Base-by-base conservation (phyloP, 2,329 filamentous ascomycete species). In the Colletotrichum sp. region DNA sequence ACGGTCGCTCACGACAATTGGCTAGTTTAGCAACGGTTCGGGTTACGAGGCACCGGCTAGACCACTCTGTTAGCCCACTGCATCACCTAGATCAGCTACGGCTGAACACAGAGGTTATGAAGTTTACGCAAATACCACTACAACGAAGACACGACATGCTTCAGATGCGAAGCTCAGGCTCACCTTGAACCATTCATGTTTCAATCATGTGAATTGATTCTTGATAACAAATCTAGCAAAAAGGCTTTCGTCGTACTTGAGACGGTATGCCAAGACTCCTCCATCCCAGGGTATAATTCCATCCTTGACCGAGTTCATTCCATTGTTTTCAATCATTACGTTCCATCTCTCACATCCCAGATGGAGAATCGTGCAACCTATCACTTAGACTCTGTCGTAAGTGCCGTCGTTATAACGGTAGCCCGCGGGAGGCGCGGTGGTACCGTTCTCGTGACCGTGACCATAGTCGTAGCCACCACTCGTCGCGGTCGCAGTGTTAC, bases 391-490 rank as follows among this genome's bases (percentile, higher is more conserved):
- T 39, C 74, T 69, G 34, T 76, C 74, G 64, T 86, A 87, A 16
- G 85, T 80, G 28, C 86, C 85, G 66, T 87, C 86, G 5, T 81
- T 80, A 69, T 87, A 86, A 12, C 79, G 82, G 66, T 86, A 83
- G 32, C 80, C 81, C 21, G 69, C 77, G 7, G 79, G 79, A 28
- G 21, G 32, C 21, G n/a, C 69, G 69, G 69, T 73, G 36, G 74
- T 74, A 44, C 71, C 72, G 15, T 63, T 75, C 65, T 75, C 62
- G 3, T 77, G 72, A 15, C 75, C 72, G 7, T 75, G 57, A 13
- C 63, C 71, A n/a, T 74, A 62, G 36, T 30, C 36, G 30, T 74
- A 62, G 36, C 36, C 36, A n/a, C 72, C 59, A 13, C 59, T 34
- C 12, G 30, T 57, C 24, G 32, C 30, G 6, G 30, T n/a, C 12